A percentile compares a stretch with the other conserved stretches of the same genome.
These are phyloP conservation scores for Lagenaria siceraria DNA, from an alignment of 306 rosid genomes.

Conservation along the genomic window DNA sequence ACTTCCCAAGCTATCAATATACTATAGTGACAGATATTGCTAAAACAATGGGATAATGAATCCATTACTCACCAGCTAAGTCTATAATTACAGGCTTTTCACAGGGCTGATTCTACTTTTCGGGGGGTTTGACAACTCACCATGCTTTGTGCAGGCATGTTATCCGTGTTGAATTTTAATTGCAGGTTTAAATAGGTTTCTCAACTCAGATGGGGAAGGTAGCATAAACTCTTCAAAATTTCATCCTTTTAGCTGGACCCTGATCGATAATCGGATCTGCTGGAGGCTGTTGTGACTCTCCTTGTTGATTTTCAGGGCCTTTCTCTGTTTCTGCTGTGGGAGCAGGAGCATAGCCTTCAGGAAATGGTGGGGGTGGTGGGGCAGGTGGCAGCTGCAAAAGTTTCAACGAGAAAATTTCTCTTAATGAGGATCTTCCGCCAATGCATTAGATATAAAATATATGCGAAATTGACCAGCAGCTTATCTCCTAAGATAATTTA, in stretches of 20 bases:
- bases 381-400: constrained; percentile 62
- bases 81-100: neutral
- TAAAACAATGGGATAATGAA: neutral
- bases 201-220: neutral
- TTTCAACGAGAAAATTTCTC: neutral
- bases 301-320: constrained; percentile 49
- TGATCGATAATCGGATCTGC: constrained; percentile 82
- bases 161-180: neutral
- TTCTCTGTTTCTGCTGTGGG: constrained; percentile 46
- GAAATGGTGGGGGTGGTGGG: constrained; percentile 83
- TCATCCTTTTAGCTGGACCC: constrained; percentile 85
- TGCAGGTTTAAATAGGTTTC: neutral
- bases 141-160: neutral
- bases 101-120: neutral
- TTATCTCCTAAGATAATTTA: neutral
- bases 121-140: neutral
- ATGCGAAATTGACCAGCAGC: neutral
- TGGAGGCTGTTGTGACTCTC: constrained; percentile 50
- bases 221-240: constrained; percentile 24
- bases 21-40: neutral
- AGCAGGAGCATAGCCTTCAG: constrained; percentile 65
- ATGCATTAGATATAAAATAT: neutral
- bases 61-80: neutral
- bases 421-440: neutral
- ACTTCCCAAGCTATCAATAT: neutral